A percentile compares a stretch with the other conserved stretches of the same genome.
Conservation (phyloP, 768 basidiomycete species). For the Boletus tomentosulus region DNA sequence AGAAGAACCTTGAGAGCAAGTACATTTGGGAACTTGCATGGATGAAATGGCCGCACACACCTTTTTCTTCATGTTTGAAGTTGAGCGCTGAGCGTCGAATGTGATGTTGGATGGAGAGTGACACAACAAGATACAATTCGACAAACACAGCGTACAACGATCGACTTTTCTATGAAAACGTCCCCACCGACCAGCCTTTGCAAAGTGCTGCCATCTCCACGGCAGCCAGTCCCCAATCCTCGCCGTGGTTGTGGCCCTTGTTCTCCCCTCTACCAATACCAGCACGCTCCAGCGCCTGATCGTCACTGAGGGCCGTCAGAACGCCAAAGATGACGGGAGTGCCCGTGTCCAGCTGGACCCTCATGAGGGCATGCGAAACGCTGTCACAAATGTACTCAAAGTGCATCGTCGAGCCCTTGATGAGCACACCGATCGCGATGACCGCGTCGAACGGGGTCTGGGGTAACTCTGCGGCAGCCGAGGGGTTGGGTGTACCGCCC, state of each 20-base stretch:
- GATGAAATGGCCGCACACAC: slow-evolving; percentile 7
- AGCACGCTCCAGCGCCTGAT: slow-evolving; percentile 93
- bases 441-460: slow-evolving; percentile 84
- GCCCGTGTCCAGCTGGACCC: slow-evolving; percentile 88
- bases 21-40: background rate
- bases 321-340: slow-evolving; percentile 97
- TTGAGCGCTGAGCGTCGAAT: too few relatives aligned
- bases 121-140: background rate
- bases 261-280: slow-evolving; percentile 68
- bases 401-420: slow-evolving; percentile 98
- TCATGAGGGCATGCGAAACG: slow-evolving; percentile 93
- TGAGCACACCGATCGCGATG: slow-evolving; percentile 96
- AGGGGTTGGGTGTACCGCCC: slow-evolving; percentile 23
- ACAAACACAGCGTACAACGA: slow-evolving; percentile 7
- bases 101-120: background rate
- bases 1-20: slow-evolving; percentile 68
- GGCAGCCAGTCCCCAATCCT: slow-evolving; percentile 96
- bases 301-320: slow-evolving; percentile 85
- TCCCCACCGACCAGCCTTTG: slow-evolving; percentile 66
- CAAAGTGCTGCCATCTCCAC: slow-evolving; percentile 83
- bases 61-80: slow-evolving; percentile 30
- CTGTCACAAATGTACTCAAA: slow-evolving; percentile 98
- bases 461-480: slow-evolving; percentile 37
- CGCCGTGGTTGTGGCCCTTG: slow-evolving; percentile 94
- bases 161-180: slow-evolving; percentile 36